Conservation (phyloP, 352 stramenopile species). For the Globisporangium iwayamae region DNA sequence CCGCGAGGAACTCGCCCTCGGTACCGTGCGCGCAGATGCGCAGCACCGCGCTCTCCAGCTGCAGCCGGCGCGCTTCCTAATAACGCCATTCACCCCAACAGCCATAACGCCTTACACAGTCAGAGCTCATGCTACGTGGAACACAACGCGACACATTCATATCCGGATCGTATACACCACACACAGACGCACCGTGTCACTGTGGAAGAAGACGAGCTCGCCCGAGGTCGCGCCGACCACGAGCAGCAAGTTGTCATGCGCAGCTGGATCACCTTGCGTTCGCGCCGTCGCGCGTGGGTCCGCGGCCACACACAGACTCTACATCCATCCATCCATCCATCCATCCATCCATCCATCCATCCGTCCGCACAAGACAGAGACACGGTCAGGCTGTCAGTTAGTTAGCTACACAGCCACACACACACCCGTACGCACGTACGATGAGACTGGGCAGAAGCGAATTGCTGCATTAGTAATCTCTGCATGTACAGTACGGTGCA, state of each 20-base stretch:
- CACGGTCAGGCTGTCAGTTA: neutral
- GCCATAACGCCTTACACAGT: too few species aligned
- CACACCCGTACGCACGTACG: too few species aligned
- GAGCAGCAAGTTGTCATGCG: slow-evolving; percentile 26
- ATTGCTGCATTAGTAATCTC: neutral
- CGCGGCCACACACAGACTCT: slow-evolving; percentile 20
- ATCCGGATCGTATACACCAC: neutral
- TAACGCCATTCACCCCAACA: too few species aligned
- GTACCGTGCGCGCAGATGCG: slow-evolving; percentile 26
- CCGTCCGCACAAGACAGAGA: neutral
- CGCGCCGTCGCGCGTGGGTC: slow-evolving; percentile 1
- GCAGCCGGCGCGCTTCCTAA: slow-evolving; percentile 47
- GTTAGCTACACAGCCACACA: neutral
- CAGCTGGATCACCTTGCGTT: slow-evolving; percentile 8
- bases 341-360: too few species aligned
- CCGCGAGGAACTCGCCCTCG: slow-evolving; percentile 38
- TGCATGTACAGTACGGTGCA: too few species aligned
- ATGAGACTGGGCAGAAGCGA: neutral
- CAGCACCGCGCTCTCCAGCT: slow-evolving; percentile 42
- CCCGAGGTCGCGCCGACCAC: slow-evolving; percentile 34
- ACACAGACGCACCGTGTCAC: slow-evolving; percentile 24
- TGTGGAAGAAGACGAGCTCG: slow-evolving; percentile 45
- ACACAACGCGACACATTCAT: neutral
- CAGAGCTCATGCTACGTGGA: too few species aligned
- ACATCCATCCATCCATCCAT: neutral